Conservation (phyloP, 495 filamentous ascomycete genomes). For the Terfezia boudieri region DNA sequence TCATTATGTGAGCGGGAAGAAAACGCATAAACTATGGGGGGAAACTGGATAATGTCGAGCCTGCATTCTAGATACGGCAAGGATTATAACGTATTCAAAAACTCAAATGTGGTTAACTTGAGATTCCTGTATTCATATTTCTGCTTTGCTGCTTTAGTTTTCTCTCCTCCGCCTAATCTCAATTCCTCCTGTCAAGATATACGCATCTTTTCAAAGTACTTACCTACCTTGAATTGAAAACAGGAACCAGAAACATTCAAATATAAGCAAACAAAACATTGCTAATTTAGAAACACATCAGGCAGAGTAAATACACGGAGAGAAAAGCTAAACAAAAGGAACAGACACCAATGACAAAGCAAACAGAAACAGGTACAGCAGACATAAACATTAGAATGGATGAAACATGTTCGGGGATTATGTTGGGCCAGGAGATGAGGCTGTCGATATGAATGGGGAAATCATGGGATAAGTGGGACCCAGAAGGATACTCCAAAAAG, state of each 20-base stretch:
- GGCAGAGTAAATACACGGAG: not conserved
- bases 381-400: not conserved
- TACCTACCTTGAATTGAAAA: constrained; percentile 8
- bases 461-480: not conserved
- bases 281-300: not conserved
- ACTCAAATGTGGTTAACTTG: too few relatives aligned
- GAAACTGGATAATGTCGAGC: too few relatives aligned
- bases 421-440: not conserved
- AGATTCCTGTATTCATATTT: too few relatives aligned
- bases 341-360: not conserved
- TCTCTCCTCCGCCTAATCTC: too few relatives aligned
- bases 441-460: not conserved
- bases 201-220: not conserved
- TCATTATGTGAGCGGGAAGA: too few relatives aligned
- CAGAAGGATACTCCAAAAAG: not conserved
- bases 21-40: too few relatives aligned
- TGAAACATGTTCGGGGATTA: not conserved
- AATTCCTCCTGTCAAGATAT: not conserved
- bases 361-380: not conserved
- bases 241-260: constrained; percentile 21
- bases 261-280: constrained; percentile 7
- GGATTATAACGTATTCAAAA: too few relatives aligned
- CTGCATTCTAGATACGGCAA: too few relatives aligned
- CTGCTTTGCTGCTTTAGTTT: too few relatives aligned
- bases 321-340: not conserved